Conservation (phyloP, 257 asterid genomes). For the Oldenlandia corymbosa region DNA sequence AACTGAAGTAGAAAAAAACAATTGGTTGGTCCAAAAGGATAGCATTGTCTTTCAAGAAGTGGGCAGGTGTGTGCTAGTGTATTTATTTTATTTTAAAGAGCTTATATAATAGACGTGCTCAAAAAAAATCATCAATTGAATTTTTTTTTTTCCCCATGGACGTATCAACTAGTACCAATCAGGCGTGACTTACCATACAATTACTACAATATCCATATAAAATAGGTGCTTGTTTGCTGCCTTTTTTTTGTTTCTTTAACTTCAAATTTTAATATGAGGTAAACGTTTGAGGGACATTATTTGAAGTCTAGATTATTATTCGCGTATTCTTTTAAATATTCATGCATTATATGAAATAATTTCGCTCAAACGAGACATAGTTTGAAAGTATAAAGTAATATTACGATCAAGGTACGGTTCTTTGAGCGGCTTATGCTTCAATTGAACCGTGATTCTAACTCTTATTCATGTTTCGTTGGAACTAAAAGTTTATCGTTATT, state of each 20-base stretch:
- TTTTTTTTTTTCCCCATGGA: slow-evolving; percentile 23
- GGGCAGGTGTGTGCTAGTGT: slow-evolving; percentile 31
- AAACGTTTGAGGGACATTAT: too few relatives aligned
- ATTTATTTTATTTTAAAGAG: slow-evolving; percentile 19
- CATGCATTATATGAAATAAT: not conserved
- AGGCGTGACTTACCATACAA: slow-evolving; percentile 51
- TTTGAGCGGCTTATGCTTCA: too few relatives aligned
- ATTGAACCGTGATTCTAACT: too few relatives aligned
- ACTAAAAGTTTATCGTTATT: too few relatives aligned
- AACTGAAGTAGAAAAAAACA: slow-evolving; percentile 13
- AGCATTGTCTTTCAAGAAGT: slow-evolving; percentile 24
- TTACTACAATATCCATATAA: slow-evolving; percentile 34
- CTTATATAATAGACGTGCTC: slow-evolving; percentile 50
- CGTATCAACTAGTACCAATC: slow-evolving; percentile 25
- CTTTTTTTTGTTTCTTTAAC: not conserved
- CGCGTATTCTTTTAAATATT: not conserved
- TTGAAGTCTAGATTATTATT: not conserved
- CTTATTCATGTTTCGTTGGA: too few relatives aligned
- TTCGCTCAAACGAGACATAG: too few relatives aligned
- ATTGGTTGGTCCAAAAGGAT: slow-evolving; percentile 23
- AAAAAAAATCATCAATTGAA: slow-evolving; percentile 55
- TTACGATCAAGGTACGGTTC: too few relatives aligned
- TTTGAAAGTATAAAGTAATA: too few relatives aligned
- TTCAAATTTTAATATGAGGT: not conserved
- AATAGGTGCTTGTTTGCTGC: slow-evolving; percentile 18